A percentile compares a stretch with the other conserved stretches of the same genome.
Conservation (phyloP, 768 basidiomycete species). For the Collybia sp. region DNA sequence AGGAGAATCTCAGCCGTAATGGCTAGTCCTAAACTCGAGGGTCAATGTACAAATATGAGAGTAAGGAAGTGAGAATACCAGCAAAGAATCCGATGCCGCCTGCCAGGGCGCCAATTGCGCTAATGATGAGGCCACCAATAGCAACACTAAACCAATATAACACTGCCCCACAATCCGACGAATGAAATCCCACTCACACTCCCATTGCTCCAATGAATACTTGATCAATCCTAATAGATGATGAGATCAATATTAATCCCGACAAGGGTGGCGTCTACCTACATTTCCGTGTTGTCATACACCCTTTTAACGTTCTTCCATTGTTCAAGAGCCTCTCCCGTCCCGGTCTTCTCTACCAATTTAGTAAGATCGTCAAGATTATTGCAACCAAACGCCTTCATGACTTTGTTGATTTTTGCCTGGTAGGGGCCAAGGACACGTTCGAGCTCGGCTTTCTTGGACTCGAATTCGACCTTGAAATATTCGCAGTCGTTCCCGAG, state of each 20-base stretch:
- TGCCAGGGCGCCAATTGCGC: slow-evolving; percentile 8
- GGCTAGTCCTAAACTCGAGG: slow-evolving; percentile 2
- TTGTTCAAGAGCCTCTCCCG: slow-evolving; percentile 7
- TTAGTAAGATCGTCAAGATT: slow-evolving; percentile 7
- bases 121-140: slow-evolving; percentile 8
- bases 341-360: slow-evolving; percentile 6
- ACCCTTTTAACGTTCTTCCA: slow-evolving; percentile 8
- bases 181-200: no score
- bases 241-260: background rate
- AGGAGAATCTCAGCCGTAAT: slow-evolving; percentile 8
- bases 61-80: background rate
- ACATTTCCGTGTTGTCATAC: slow-evolving; percentile 10
- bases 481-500: slow-evolving; percentile 10
- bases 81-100: slow-evolving; percentile 11
- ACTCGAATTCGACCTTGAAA: slow-evolving; percentile 6
- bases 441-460: slow-evolving; percentile 6
- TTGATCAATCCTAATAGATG: slow-evolving; percentile 7
- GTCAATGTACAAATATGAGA: background rate
- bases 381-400: slow-evolving; percentile 8
- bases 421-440: slow-evolving; percentile 9
- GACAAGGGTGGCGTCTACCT: background rate
- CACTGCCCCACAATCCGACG: no score
- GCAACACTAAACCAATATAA: slow-evolving; percentile 1
- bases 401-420: slow-evolving; percentile 8
- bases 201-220: slow-evolving; percentile 9